Evolutionary conservation across 371 early-diverging fungal genomes (phyloP), one percentile per base, ranked within the genome.

Genomic region (Choanephora cucurbitarum): DNA sequence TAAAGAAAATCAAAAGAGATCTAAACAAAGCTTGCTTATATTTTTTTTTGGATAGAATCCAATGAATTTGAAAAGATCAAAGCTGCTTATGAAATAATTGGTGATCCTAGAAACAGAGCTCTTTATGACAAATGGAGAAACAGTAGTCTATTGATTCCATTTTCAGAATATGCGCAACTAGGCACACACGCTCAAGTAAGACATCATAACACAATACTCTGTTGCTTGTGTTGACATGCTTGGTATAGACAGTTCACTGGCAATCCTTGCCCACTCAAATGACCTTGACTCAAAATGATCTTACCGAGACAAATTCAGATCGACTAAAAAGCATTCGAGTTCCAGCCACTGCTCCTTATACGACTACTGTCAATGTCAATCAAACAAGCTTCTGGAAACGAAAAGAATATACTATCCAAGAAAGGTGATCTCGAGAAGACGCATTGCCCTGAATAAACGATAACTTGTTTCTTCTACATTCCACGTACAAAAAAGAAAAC

Each of bases 181-280:
- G 49, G 58, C n/a, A 11, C 47, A 3, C 62, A 62, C 49, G 62
- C 62, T 22, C 67, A 67, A 37, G 67, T 59, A 24, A 6, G 15
- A 8, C 4, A 23, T 7, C 2, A 2, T 2, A 14, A 37, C 2
- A 37, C 37, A 37, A 57, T 61, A 49, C 15, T 8, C 6, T 31
- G 1, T 21, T 40, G 7, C 2, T 15, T 42, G 8, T 17, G 3
- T 17, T 17, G 9, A 42, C 21, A 42, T 42, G 17, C n/a, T 2
- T 15, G 17, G n/a, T n/a, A 17, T 44, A 67, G 67, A 62, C 58
- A 1, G 53, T 67, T 1, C 67, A 67, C 28, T 67, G 67, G 67
- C 67, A 67, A 37, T 45, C 52, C 1, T 40, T 56, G 1, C 62
- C 67, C 18, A 52, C 53, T 0, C 58, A 54, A 45, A 34, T 44